These are phyloP conservation scores for Paracoccidioides brasiliensis DNA, from an alignment of 2,329 filamentous ascomycete species.

Conservation along the genomic window DNA sequence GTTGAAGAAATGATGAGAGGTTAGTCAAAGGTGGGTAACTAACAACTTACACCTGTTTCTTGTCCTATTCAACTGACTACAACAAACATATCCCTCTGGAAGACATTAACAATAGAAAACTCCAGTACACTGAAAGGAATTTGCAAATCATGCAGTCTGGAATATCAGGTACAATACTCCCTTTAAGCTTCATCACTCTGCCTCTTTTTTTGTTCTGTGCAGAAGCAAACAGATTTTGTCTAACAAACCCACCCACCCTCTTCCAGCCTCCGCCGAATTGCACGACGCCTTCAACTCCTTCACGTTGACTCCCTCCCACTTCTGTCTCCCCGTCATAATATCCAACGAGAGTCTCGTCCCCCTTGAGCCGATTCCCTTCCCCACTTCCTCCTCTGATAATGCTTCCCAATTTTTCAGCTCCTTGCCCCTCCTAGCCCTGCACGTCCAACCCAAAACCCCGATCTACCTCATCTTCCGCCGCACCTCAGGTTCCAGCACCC, in stretches of 20 bases:
- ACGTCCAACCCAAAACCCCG: conserved; percentile 43
- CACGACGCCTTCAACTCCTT: conserved; percentile 35
- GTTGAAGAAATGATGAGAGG: too few relatives aligned
- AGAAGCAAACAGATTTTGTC: background rate
- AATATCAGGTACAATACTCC: conserved; percentile 28
- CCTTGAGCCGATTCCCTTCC: conserved; percentile 27
- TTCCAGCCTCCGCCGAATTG: conserved; percentile 33
- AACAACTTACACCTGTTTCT: too few relatives aligned
- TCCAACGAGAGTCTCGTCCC: conserved; percentile 31
- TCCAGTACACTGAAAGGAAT: background rate
- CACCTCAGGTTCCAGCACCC: conserved; percentile 21
- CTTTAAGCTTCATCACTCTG: background rate
- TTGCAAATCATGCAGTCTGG: conserved; percentile 34
- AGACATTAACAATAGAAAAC: background rate
- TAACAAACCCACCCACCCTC: conserved; percentile 1
- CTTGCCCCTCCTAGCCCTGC: conserved; percentile 35
- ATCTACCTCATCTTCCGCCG: conserved; percentile 50
- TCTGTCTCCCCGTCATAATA: conserved; percentile 32
- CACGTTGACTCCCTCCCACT: conserved; percentile 30
- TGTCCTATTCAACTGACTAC: background rate
- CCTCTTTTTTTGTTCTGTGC: background rate
- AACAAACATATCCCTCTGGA: background rate
- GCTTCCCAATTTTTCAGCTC: conserved; percentile 39
- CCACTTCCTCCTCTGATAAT: conserved; percentile 12
- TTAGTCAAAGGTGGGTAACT: background rate